Percentiles rank a stretch among this genome's conserved stretches.
Conservation (phyloP, 2,329 filamentous ascomycete species). For the Parastagonospora avenae region DNA sequence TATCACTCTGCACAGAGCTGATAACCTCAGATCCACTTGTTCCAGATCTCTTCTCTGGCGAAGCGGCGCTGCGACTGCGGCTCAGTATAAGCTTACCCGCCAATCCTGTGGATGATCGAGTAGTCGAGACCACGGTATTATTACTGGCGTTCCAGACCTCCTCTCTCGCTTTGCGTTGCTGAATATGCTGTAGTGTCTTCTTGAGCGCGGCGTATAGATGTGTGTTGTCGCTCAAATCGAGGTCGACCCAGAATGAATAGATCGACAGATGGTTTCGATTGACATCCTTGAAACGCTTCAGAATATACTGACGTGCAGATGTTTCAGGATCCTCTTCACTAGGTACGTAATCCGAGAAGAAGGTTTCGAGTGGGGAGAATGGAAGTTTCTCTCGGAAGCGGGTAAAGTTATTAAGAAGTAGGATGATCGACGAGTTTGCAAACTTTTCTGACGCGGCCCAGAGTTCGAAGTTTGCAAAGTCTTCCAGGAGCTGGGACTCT, state of each 20-base stretch:
- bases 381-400: conserved; percentile 40
- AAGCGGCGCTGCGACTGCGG: conserved; percentile 5
- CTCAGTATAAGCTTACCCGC: conserved; percentile 5
- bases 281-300: conserved; percentile 37
- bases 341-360: conserved; percentile 37
- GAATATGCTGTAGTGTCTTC: conserved; percentile 40
- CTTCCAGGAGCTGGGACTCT: conserved; percentile 36
- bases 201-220: conserved; percentile 44
- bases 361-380: conserved; percentile 32
- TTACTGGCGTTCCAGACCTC: conserved; percentile 30
- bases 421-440: conserved; percentile 33
- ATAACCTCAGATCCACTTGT: conserved; percentile 1
- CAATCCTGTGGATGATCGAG: conserved; percentile 4
- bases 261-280: conserved; percentile 37
- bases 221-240: conserved; percentile 42
- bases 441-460: conserved; percentile 39
- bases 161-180: conserved; percentile 34
- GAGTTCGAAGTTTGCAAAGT: conserved; percentile 38
- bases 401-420: conserved; percentile 44
- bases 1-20: conserved; percentile 1
- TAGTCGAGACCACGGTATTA: conserved; percentile 4
- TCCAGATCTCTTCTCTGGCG: conserved; percentile 2
- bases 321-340: conserved; percentile 26
- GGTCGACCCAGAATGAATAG: conserved; percentile 46
- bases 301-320: conserved; percentile 38